A percentile compares a stretch with the other conserved stretches of the same genome.
These are phyloP conservation scores for Papilionanthe hybrid DNA, from an alignment of 116 monocot genomes.

Conservation along the genomic window DNA sequence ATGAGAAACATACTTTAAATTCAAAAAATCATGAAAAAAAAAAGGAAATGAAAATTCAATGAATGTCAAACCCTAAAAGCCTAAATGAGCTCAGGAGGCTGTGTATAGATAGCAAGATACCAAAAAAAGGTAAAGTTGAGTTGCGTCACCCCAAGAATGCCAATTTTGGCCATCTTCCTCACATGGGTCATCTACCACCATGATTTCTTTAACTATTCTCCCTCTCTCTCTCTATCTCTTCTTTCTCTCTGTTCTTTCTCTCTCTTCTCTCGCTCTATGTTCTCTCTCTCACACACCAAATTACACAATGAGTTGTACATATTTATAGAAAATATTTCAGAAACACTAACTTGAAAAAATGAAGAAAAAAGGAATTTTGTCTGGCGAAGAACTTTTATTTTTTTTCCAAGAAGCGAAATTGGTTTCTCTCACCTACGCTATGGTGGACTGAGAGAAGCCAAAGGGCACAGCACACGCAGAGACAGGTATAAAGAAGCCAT, in stretches of 20 bases:
- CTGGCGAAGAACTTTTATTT: neutral
- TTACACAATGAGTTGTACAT: neutral
- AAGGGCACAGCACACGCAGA: neutral
- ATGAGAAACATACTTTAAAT: too few relatives aligned
- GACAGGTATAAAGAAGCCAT: neutral
- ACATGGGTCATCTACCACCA: neutral
- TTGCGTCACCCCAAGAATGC: neutral
- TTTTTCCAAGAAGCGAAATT: neutral
- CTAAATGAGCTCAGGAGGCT: neutral
- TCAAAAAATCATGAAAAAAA: neutral
- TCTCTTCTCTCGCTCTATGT: neutral
- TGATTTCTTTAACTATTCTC: neutral
- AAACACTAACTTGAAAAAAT: neutral
- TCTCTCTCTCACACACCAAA: neutral
- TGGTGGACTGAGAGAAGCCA: neutral
- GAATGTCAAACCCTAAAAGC: conserved; percentile 5
- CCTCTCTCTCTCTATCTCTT: too few relatives aligned
- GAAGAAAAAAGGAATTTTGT: neutral
- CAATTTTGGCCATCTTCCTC: conserved; percentile 6
- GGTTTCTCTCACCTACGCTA: neutral
- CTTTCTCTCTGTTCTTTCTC: neutral
- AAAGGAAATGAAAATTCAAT: neutral
- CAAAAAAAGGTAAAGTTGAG: neutral
- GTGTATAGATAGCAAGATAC: neutral
- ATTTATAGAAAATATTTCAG: neutral